Evolutionary conservation across 768 basidiomycete genomes (phyloP).

Genomic region (Pisolithus albus): DNA sequence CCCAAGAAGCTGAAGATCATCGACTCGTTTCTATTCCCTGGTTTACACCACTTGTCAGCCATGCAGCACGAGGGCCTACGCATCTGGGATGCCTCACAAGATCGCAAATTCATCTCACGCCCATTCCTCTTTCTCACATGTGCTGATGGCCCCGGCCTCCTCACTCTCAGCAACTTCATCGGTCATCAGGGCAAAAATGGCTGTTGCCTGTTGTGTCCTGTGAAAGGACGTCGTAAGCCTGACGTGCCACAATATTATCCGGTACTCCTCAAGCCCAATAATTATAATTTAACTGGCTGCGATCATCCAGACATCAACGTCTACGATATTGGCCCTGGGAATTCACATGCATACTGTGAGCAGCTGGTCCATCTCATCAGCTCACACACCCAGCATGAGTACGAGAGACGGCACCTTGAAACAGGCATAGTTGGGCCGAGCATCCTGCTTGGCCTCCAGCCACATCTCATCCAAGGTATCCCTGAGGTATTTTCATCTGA

Average conservation of each 20-base stretch:
- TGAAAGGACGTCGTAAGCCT: conserved; percentile 18
- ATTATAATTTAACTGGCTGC: conserved; percentile 18
- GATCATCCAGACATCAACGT: conserved; percentile 20
- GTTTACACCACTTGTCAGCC: too few species aligned
- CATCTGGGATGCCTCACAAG: too few species aligned
- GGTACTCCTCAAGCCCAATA: conserved; percentile 22
- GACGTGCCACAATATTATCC: conserved; percentile 30
- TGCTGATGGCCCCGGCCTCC: too few species aligned
- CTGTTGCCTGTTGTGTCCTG: too few species aligned
- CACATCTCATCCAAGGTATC: conserved; percentile 16
- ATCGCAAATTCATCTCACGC: too few species aligned
- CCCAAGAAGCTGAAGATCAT: too few species aligned
- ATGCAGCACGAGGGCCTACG: too few species aligned
- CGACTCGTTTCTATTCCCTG: too few species aligned
- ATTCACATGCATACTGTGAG: background rate
- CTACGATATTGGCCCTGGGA: background rate
- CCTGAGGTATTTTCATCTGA: conserved; percentile 33
- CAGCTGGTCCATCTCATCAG: background rate
- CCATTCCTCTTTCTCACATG: too few species aligned
- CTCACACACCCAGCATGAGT: conserved; percentile 19
- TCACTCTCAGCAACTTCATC: too few species aligned
- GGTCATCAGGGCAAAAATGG: too few species aligned
- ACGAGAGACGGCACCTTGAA: conserved; percentile 15
- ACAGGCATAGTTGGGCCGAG: conserved; percentile 31
- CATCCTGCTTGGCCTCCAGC: conserved; percentile 30